A percentile compares a stretch with the other conserved stretches of the same genome.
phyloP scores from a whole-genome alignment of 768 basidiomycete species.

The Astraeus odoratus region DNA sequence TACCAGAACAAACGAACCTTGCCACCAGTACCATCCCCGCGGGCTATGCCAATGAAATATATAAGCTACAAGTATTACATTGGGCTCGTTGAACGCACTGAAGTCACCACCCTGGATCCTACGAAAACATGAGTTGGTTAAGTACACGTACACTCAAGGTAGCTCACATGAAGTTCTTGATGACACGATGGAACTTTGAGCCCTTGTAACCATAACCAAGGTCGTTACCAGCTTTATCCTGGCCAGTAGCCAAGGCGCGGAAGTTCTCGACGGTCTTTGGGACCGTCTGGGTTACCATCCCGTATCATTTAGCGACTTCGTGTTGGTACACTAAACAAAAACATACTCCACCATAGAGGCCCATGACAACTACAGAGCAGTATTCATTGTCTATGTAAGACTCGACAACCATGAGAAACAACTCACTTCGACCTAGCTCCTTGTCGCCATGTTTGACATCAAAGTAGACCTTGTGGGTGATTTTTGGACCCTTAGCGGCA shows the following conservation, averaged over 20 bases:
- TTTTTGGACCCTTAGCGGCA: conserved; percentile 79
- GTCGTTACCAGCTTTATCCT: conserved; percentile 54
- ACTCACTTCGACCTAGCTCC: conserved; percentile 73
- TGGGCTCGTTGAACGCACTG: conserved; percentile 46
- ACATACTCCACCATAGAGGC: conserved; percentile 83
- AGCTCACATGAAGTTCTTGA: conserved; percentile 84
- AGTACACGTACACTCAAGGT: neutral
- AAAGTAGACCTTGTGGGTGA: conserved; percentile 92
- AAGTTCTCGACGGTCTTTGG: conserved; percentile 98
- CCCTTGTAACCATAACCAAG: conserved; percentile 91
- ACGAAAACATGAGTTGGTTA: conserved; percentile 2
- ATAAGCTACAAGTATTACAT: conserved; percentile 13
- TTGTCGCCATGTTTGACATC: conserved; percentile 91
- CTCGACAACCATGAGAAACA: conserved; percentile 7
- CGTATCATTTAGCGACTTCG: neutral
- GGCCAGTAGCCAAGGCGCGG: conserved; percentile 83
- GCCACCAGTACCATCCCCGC: conserved; percentile 85
- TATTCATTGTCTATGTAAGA: neutral
- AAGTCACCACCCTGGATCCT: conserved; percentile 99
- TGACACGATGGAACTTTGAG: conserved; percentile 94
- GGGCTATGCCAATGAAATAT: conserved; percentile 39
- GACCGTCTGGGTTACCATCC: conserved; percentile 65
- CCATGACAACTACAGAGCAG: conserved; percentile 65
- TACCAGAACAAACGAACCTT: conserved; percentile 43
- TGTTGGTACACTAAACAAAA: neutral